These are phyloP conservation scores for Kurtzmaniella quercitrusa DNA, from an alignment of 1,139 yeast genomes.

Conservation along the genomic window DNA sequence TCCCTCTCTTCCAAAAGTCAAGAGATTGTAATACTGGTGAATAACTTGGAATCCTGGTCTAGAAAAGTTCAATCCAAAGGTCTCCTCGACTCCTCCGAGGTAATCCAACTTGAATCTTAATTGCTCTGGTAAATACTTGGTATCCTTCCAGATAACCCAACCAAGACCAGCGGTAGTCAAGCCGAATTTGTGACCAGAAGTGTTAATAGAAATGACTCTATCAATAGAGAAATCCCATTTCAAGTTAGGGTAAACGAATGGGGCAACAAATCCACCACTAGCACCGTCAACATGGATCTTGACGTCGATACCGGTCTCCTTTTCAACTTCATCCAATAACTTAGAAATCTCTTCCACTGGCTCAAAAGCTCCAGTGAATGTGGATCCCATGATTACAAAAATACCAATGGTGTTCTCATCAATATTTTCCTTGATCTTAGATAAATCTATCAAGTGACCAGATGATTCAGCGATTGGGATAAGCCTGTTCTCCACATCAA, in stretches of 20 bases:
- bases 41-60: slow-evolving; percentile 91
- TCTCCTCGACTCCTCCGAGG: slow-evolving; percentile 85
- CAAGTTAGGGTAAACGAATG: slow-evolving; percentile 70
- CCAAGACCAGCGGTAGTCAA: slow-evolving; percentile 88
- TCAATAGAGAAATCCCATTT: slow-evolving; percentile 79
- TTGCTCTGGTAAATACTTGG: slow-evolving; percentile 58
- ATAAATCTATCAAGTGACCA: slow-evolving; percentile 61
- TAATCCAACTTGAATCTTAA: slow-evolving; percentile 77
- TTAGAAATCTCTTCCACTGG: slow-evolving; percentile 59
- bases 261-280: slow-evolving; percentile 85
- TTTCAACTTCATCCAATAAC: slow-evolving; percentile 63
- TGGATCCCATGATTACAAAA: slow-evolving; percentile 84
- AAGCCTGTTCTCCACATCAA: slow-evolving; percentile 83
- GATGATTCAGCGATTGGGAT: slow-evolving; percentile 59
- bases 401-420: slow-evolving; percentile 94
- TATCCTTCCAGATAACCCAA: slow-evolving; percentile 83
- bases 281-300: slow-evolving; percentile 96
- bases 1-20: slow-evolving; percentile 68
- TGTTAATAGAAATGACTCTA: slow-evolving; percentile 79
- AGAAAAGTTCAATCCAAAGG: slow-evolving; percentile 82
- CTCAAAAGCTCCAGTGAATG: slow-evolving; percentile 91
- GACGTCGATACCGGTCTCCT: slow-evolving; percentile 61
- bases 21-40: slow-evolving; percentile 80
- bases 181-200: slow-evolving; percentile 95
- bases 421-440: slow-evolving; percentile 54